Evolutionary conservation across 805 yeast species (phyloP), one percentile per base, ranked within the genome.

Genomic region (Maudiozyma pseudohumilis): DNA sequence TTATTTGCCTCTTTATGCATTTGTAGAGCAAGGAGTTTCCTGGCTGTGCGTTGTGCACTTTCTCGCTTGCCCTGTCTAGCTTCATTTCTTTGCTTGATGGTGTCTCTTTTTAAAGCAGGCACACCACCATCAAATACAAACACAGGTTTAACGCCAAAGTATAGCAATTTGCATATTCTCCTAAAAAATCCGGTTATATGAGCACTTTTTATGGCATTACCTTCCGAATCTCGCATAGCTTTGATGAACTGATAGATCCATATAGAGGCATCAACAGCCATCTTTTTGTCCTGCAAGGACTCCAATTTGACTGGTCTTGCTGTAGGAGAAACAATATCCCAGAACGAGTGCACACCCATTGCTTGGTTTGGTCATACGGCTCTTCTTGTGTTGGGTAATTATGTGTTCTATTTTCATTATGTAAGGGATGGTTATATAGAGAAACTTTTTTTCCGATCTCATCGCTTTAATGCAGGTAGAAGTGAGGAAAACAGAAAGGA

Each of bases 161-260:
- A 92, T 18, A 92, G 59, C 42, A 92, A 61, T 50, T 92, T 92
- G 63, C 97, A 88, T 12, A 92, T 87, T 38, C 99, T 69, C 44
- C 97, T 64, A 58, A 89, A 89, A 52, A 92, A 92, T 7, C 99
- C 99, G n/a, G 87, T 83, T 15, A 92, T 75, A 56, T 92, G 98
- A 0, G 96, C 80, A 43, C 77, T 82, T 22, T 72, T 69, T 42
- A 88, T 57, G 0, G 84, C 73, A 41, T 80, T 74, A 6, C 97
- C 98, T 22, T 81, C 80, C 28, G 74, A 63, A 55, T 87, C 95
- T 47, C 97, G 70, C 17, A 92, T 94, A 1, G 97, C 97, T 56
- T 89, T 92, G 45, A 92, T 65, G 53, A 92, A 92, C 58, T 92
- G 99, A 55, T 92, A 92, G 38, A 92, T 82, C 99, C 99, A 92